These are phyloP conservation scores for Ophiostoma sp. DNA, from an alignment of 2,329 filamentous ascomycete species.

Conservation along the genomic window DNA sequence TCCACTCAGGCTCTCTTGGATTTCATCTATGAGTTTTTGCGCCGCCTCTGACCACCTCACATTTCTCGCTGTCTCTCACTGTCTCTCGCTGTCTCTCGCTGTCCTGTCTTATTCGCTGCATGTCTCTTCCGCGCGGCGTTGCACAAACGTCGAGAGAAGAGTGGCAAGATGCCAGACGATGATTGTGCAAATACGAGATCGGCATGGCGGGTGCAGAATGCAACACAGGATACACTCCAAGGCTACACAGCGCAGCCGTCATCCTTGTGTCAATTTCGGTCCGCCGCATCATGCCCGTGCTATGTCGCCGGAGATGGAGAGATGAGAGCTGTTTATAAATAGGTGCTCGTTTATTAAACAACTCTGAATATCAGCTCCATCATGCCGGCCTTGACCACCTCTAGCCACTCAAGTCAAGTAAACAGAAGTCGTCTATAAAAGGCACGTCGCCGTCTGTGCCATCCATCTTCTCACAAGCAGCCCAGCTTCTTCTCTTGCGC, in stretches of 20 bases:
- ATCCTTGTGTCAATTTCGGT: conserved; percentile 3
- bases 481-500: background rate
- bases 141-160: background rate
- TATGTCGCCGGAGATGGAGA: background rate
- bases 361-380: background rate
- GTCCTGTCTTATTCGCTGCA: background rate
- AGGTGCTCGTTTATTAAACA: background rate
- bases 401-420: background rate
- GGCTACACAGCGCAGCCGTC: background rate
- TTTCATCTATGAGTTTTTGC: too few species aligned
- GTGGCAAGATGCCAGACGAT: background rate
- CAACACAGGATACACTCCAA: background rate
- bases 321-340: background rate
- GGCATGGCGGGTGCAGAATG: background rate
- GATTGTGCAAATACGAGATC: background rate
- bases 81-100: background rate
- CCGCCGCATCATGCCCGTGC: background rate
- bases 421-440: background rate
- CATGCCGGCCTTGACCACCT: background rate
- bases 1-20: too few species aligned
- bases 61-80: background rate
- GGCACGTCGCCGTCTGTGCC: too few species aligned
- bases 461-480: background rate
- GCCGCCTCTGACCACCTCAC: too few species aligned
- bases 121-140: background rate